A percentile compares a stretch with the other conserved stretches of the same genome.
phyloP scores from a whole-genome alignment of 352 stramenopile species.

The Globisporangium spinosum region DNA sequence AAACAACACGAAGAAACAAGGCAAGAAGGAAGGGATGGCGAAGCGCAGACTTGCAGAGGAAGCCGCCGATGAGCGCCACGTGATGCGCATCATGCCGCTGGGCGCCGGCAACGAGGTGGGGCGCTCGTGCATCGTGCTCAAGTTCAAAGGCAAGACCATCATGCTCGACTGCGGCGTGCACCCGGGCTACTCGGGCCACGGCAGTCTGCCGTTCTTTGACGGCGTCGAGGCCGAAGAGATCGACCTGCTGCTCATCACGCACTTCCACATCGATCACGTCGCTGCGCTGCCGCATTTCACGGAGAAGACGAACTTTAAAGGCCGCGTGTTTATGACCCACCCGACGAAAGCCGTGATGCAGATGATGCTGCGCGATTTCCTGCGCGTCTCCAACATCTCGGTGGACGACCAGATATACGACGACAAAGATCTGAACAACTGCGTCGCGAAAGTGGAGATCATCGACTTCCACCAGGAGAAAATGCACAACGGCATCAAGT shows the following conservation, averaged over 20 bases:
- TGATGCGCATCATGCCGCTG: slow-evolving; percentile 94
- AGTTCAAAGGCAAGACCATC: slow-evolving; percentile 99
- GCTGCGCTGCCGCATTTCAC: slow-evolving; percentile 98
- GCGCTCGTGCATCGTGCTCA: slow-evolving; percentile 98
- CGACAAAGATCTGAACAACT: slow-evolving; percentile 95
- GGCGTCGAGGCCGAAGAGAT: slow-evolving; percentile 93
- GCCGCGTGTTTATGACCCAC: slow-evolving; percentile 99
- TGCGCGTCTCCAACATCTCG: slow-evolving; percentile 93
- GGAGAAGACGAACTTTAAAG: slow-evolving; percentile 97
- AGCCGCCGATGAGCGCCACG: slow-evolving; percentile 78
- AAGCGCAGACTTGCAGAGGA: slow-evolving; percentile 75
- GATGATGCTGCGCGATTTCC: slow-evolving; percentile 96
- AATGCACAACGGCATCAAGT: slow-evolving; percentile 96
- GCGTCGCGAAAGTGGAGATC: slow-evolving; percentile 97
- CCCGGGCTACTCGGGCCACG: slow-evolving; percentile 94
- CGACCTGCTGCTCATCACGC: slow-evolving; percentile 97
- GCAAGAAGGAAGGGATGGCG: slow-evolving; percentile 34
- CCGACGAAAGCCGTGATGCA: slow-evolving; percentile 98
- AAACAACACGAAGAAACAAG: neutral
- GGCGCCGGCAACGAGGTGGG: slow-evolving; percentile 98
- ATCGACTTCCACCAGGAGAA: slow-evolving; percentile 98
- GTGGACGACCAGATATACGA: slow-evolving; percentile 92
- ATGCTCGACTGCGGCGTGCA: slow-evolving; percentile 92
- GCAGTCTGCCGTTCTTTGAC: slow-evolving; percentile 98
- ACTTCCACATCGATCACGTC: slow-evolving; percentile 99